A percentile compares a stretch with the other conserved stretches of the same genome.
phyloP scores from a whole-genome alignment of 495 filamentous ascomycete genomes.

The Stereocaulon alpinum region DNA sequence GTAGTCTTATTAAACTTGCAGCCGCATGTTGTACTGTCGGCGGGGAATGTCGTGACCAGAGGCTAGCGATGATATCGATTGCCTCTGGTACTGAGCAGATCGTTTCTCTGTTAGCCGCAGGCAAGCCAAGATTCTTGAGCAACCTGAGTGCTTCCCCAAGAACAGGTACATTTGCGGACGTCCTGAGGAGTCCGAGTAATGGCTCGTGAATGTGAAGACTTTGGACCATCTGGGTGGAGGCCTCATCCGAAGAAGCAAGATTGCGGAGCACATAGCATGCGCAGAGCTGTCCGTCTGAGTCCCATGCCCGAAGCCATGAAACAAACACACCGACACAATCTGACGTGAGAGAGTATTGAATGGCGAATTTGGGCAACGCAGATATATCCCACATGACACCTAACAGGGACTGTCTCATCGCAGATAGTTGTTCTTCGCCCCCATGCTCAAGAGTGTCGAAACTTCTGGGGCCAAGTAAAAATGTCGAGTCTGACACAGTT shows the following conservation, averaged over 20 bases:
- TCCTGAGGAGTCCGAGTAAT: slow-evolving; percentile 43
- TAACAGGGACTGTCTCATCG: slow-evolving; percentile 45
- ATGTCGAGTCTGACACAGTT: too few relatives aligned
- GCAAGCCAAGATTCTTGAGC: slow-evolving; percentile 69
- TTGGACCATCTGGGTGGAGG: slow-evolving; percentile 48
- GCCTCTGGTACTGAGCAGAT: slow-evolving; percentile 52
- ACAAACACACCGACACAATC: slow-evolving; percentile 43
- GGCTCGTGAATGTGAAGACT: slow-evolving; percentile 43
- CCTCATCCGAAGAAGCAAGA: slow-evolving; percentile 55
- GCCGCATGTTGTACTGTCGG: slow-evolving; percentile 7
- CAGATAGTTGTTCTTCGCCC: slow-evolving; percentile 39
- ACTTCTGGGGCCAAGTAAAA: neutral
- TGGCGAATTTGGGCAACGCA: slow-evolving; percentile 43
- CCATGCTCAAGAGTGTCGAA: neutral
- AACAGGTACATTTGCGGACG: slow-evolving; percentile 38
- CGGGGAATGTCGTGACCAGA: slow-evolving; percentile 48
- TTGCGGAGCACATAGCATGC: slow-evolving; percentile 71
- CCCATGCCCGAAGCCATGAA: slow-evolving; percentile 39
- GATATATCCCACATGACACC: slow-evolving; percentile 55
- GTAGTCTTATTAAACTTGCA: slow-evolving; percentile 48
- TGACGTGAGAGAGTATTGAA: slow-evolving; percentile 39
- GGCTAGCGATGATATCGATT: slow-evolving; percentile 50
- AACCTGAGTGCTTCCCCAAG: slow-evolving; percentile 62
- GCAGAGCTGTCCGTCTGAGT: slow-evolving; percentile 56
- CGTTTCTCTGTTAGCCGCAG: slow-evolving; percentile 47